Conservation (phyloP, 2,329 filamentous ascomycete species). For the Fusarium anguioides region DNA sequence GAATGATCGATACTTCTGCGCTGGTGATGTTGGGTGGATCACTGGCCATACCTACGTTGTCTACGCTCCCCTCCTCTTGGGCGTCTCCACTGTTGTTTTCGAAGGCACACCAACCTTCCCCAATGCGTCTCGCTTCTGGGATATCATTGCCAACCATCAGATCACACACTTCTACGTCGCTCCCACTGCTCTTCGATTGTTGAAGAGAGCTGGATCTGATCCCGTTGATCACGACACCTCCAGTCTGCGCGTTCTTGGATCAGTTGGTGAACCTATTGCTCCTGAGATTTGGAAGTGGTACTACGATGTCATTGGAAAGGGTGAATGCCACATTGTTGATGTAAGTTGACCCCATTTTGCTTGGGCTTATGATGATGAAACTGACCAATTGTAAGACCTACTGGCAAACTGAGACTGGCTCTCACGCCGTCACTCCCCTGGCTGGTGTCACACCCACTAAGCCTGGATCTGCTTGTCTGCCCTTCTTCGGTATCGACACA, state of each 20-base stretch:
- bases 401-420: conserved; percentile 98
- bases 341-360: conserved; percentile 62
- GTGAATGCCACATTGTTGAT: conserved; percentile 88
- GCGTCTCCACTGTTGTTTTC: conserved; percentile 91
- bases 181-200: conserved; percentile 84
- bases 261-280: conserved; percentile 95
- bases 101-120: conserved; percentile 95
- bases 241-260: conserved; percentile 84
- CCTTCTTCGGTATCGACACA: conserved; percentile 97
- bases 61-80: conserved; percentile 88
- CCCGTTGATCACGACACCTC: conserved; percentile 81
- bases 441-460: conserved; percentile 93
- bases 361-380: background rate
- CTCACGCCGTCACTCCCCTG: conserved; percentile 89
- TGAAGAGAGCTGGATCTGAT: conserved; percentile 91
- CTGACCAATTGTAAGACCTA: conserved; percentile 73
- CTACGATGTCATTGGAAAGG: conserved; percentile 88
- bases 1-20: conserved; percentile 89
- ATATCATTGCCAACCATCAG: conserved; percentile 88
- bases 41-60: conserved; percentile 97
- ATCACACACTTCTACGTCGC: conserved; percentile 97
- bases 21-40: conserved; percentile 96
- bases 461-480: conserved; percentile 89
- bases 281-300: conserved; percentile 99
- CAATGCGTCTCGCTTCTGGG: conserved; percentile 95